A percentile compares a stretch with the other conserved stretches of the same genome.
phyloP scores from a whole-genome alignment of 257 asterid species.

The Solanum ossicruentum region DNA sequence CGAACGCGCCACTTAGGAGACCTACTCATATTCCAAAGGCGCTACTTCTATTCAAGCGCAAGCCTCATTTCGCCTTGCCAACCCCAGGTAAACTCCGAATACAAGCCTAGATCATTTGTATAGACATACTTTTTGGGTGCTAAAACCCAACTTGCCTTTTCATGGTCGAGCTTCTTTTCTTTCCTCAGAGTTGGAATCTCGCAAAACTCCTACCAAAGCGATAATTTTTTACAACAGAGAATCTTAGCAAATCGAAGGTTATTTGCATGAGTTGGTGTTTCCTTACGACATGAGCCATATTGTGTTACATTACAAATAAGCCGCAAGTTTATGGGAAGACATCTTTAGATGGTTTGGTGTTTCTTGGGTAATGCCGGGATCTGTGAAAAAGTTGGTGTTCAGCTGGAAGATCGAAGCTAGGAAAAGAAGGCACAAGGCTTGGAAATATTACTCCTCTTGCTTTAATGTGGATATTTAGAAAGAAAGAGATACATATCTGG shows the following conservation, averaged over 20 bases:
- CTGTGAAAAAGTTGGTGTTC: background rate
- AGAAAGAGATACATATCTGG: background rate
- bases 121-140: too few species aligned
- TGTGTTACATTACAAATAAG: background rate
- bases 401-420: background rate
- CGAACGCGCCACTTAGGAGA: too few species aligned
- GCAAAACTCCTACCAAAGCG: background rate
- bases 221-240: background rate
- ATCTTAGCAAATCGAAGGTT: background rate
- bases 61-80: too few species aligned
- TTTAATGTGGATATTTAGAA: background rate
- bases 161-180: too few species aligned
- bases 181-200: too few species aligned
- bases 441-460: background rate
- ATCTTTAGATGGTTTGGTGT: background rate
- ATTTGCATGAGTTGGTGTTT: background rate
- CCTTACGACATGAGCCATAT: background rate
- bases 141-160: too few species aligned
- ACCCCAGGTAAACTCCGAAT: too few species aligned
- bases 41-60: too few species aligned
- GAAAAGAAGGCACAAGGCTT: background rate
- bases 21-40: too few species aligned
- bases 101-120: too few species aligned
- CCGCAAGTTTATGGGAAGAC: background rate
- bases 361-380: background rate